Evolutionary conservation across 1,284 basidiomycete species (phyloP), one percentile per base, ranked within the genome.

Genomic region (Cerioporus squamosus): DNA sequence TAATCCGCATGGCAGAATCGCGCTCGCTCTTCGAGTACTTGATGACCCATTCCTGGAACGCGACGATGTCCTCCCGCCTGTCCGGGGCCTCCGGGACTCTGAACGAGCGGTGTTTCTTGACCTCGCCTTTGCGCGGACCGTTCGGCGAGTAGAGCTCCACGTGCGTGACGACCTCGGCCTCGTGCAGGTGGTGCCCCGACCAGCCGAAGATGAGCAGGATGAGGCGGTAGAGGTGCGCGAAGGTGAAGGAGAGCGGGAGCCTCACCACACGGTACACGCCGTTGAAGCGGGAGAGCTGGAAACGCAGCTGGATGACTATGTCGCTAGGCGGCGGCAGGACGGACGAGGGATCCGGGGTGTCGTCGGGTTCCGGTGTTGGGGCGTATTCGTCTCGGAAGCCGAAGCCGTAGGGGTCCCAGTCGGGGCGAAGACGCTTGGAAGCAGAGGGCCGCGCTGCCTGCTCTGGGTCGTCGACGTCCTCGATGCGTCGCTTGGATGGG

Each of bases 151-250:
- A 68, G 51, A 68, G 61, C 53, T 70, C 65, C 44, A 69, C 66
- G 48, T 73, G 50, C 8, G 67, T 60, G 52, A 63, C 66, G 6
- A 75, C 70, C 26, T 68, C 60, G 14, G 67, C 64, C 1, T 59
- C 54, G 55, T 74, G 74, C 23, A 61, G 46, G 53, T 74, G 74
- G 4, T 62, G 45, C 26, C 72, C 65, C 46, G 63, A 66, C 72
- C 72, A 75, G 36, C 77, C 76, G 55, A 76, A 78, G 62, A 74
- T 67, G 66, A 74, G 73, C 33, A 72, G 67, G 48, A 73, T 68
- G 62, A 74, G 64, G 29, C 53, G 67, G 60, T 75, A 72, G 44
- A 78, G 68, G 59, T 75, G 70, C 54, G 71, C 68, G 57, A 77
- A 74, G 12, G 69, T 75, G 65, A 72, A 74, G 44, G 72, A 70